Evolutionary conservation across 345 rosid species (phyloP).

Genomic region (Ricinus communis): DNA sequence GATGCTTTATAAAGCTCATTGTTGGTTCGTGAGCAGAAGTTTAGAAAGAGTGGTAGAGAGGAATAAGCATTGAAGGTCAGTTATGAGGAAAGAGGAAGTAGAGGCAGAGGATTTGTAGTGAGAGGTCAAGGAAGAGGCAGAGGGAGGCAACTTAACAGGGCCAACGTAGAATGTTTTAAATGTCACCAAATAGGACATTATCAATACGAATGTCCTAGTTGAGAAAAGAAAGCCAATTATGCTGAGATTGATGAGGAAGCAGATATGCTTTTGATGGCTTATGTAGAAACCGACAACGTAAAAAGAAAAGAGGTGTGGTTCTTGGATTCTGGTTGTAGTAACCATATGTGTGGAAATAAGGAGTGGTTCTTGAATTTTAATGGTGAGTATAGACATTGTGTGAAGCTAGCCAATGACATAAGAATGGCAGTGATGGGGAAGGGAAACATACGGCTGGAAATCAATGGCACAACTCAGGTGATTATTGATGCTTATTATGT

Average conservation of each 20-base stretch:
- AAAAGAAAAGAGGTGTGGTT: not conserved
- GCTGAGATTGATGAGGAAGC: not conserved
- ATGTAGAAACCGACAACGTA: not conserved
- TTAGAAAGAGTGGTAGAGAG: not conserved
- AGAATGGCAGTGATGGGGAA: not conserved
- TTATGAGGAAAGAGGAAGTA: not conserved
- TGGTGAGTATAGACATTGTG: not conserved
- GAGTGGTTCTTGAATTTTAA: not conserved
- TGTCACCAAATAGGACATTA: not conserved
- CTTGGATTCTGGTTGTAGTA: not conserved
- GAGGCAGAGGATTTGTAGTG: not conserved
- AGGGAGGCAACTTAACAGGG: not conserved
- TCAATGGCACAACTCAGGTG: not conserved
- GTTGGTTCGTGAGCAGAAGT: not conserved
- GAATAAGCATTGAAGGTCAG: not conserved
- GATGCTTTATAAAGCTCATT: too few relatives aligned
- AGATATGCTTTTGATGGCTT: not conserved
- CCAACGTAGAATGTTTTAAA: not conserved
- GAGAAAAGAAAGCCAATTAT: not conserved
- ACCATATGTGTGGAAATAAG: not conserved
- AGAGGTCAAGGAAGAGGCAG: not conserved
- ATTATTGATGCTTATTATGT: not conserved
- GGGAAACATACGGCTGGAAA: not conserved
- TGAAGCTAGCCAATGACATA: not conserved
- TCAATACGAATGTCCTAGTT: not conserved